Percentiles rank a stretch among this genome's conserved stretches.
Conservation (phyloP, 306 rosid genomes). For the Lathyrus aphaca region DNA sequence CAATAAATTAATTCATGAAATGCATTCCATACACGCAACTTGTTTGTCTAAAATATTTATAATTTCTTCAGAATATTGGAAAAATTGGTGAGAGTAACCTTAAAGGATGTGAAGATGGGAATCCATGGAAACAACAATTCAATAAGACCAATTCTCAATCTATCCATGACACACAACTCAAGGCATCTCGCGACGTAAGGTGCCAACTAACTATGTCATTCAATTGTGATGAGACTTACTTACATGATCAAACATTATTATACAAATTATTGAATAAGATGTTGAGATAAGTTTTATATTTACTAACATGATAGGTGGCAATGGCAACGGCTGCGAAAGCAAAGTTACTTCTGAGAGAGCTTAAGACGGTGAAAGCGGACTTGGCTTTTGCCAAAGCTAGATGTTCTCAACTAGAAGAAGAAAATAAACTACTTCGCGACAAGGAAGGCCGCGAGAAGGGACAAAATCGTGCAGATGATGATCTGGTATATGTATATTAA, state of each 20-base stretch:
- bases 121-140: constrained; percentile 52
- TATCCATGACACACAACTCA: constrained; percentile 76
- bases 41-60: not conserved
- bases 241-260: not conserved
- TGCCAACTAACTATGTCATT: constrained; percentile 63
- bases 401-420: constrained; percentile 90
- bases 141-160: constrained; percentile 28
- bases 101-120: constrained; percentile 51
- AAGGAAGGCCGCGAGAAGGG: constrained; percentile 83
- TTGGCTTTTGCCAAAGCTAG: constrained; percentile 85
- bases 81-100: constrained; percentile 56
- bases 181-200: constrained; percentile 99
- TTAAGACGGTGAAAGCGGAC: constrained; percentile 86
- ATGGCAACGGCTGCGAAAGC: constrained; percentile 99
- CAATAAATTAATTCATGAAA: not conserved
- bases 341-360: constrained; percentile 83
- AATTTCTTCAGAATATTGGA: constrained; percentile 54
- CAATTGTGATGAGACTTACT: constrained; percentile 16
- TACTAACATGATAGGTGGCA: constrained; percentile 56
- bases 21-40: not conserved
- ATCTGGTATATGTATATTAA: constrained; percentile 55
- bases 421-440: constrained; percentile 79
- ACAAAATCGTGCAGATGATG: constrained; percentile 74
- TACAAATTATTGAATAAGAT: not conserved
- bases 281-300: not conserved